Percentiles rank a stretch among this genome's conserved stretches.
Conservation (phyloP, 2,329 filamentous ascomycete species). For the Dactylellina leptospora region DNA sequence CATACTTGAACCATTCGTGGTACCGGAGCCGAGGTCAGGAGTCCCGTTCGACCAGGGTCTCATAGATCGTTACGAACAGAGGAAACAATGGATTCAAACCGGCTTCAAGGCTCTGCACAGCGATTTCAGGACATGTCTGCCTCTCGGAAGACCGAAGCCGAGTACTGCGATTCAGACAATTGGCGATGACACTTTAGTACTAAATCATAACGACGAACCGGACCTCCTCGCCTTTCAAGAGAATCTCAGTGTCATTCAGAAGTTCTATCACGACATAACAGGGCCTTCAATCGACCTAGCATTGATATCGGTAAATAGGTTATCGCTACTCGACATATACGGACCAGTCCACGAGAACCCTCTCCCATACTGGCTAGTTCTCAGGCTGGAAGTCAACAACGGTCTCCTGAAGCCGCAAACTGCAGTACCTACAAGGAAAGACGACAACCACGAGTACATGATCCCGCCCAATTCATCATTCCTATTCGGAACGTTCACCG, state of each 20-base stretch:
- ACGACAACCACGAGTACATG: slow-evolving; percentile 37
- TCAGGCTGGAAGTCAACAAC: slow-evolving; percentile 33
- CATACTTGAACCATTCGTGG: slow-evolving; percentile 14
- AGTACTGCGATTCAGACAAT: background rate
- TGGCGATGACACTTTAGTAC: background rate
- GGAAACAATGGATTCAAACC: slow-evolving; percentile 30
- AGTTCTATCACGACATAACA: slow-evolving; percentile 2
- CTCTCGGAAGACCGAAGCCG: slow-evolving; percentile 3
- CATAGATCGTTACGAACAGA: slow-evolving; percentile 24
- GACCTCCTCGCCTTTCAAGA: slow-evolving; percentile 36
- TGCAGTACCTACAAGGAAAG: no score
- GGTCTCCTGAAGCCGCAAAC: no score
- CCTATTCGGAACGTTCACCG: slow-evolving; percentile 54
- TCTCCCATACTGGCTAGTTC: slow-evolving; percentile 34
- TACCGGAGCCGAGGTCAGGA: slow-evolving; percentile 32
- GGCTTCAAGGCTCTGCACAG: slow-evolving; percentile 7
- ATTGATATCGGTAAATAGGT: slow-evolving; percentile 15
- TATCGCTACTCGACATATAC: slow-evolving; percentile 45
- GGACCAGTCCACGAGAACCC: slow-evolving; percentile 34
- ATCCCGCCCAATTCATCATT: slow-evolving; percentile 56
- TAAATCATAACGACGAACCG: slow-evolving; percentile 14
- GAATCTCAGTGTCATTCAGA: slow-evolving; percentile 21
- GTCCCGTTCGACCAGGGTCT: slow-evolving; percentile 44
- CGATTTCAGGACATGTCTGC: slow-evolving; percentile 22
- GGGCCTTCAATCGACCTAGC: slow-evolving; percentile 16